Percentiles rank a stretch among this genome's conserved stretches.
Conservation (phyloP, 495 filamentous ascomycete species). For the Penicillium steckii region DNA sequence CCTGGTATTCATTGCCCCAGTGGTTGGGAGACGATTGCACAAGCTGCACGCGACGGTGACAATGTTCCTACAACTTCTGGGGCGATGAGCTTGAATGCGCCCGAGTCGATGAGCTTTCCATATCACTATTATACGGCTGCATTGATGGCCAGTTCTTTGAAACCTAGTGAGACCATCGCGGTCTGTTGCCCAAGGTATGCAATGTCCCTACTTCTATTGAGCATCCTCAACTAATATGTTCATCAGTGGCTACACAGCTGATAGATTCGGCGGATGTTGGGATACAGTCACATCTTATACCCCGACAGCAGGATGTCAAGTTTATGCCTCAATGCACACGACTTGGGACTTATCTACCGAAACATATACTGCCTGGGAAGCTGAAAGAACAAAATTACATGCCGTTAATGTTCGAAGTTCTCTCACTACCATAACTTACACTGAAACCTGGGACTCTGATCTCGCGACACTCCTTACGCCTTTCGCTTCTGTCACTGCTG, state of each 20-base stretch:
- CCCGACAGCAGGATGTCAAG: neutral
- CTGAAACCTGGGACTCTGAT: neutral
- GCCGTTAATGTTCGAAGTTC: too few relatives aligned
- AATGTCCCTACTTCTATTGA: too few relatives aligned
- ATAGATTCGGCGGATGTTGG: neutral
- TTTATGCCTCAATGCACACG: neutral
- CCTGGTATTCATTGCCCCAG: slow-evolving; percentile 3
- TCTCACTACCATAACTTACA: neutral
- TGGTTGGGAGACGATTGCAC: neutral
- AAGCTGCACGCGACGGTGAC: slow-evolving; percentile 1
- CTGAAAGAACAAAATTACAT: neutral
- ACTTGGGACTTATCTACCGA: neutral
- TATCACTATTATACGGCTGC: neutral
- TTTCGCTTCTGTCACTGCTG: neutral
- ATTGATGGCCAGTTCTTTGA: neutral
- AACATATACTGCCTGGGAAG: neutral
- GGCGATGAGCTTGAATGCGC: neutral
- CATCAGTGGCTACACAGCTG: too few relatives aligned
- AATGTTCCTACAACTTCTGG: neutral
- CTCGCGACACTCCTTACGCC: neutral
- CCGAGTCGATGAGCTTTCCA: neutral
- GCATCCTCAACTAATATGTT: too few relatives aligned
- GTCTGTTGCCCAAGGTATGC: slow-evolving; percentile 8
- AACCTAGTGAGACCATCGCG: slow-evolving; percentile 4
- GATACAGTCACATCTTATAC: neutral